Evolutionary conservation across 371 early-diverging fungal genomes (phyloP).

Genomic region (Mucor lusitanicus): DNA sequence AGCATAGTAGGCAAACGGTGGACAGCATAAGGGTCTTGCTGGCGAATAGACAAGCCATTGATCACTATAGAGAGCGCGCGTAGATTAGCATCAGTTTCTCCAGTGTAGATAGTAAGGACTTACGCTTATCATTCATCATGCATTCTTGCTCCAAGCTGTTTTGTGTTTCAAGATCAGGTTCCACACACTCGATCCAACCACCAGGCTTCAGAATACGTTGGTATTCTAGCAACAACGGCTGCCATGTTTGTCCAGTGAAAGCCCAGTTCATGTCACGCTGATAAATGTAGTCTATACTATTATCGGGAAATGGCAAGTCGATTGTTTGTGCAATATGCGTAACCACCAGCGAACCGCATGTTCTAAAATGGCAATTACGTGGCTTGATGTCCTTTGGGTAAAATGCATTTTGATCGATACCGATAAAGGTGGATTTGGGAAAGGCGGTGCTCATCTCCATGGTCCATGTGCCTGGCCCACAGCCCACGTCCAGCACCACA

Average conservation of each 20-base stretch:
- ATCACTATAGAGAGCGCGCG: slow-evolving; percentile 26
- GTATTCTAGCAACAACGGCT: slow-evolving; percentile 36
- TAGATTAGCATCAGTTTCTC: background rate
- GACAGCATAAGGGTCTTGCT: slow-evolving; percentile 51
- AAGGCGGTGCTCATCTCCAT: slow-evolving; percentile 51
- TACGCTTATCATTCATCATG: slow-evolving; percentile 44
- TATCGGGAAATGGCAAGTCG: slow-evolving; percentile 45
- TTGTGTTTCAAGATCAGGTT: slow-evolving; percentile 48
- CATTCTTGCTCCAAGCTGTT: slow-evolving; percentile 34
- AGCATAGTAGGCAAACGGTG: slow-evolving; percentile 48
- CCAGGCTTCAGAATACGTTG: slow-evolving; percentile 47
- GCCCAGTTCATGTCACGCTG: slow-evolving; percentile 49
- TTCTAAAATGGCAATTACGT: slow-evolving; percentile 45
- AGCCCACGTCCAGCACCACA: slow-evolving; percentile 47
- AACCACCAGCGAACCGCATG: slow-evolving; percentile 23
- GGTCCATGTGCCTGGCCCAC: slow-evolving; percentile 51
- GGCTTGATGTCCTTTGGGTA: slow-evolving; percentile 49
- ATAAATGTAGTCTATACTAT: slow-evolving; percentile 48
- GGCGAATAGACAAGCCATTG: slow-evolving; percentile 33
- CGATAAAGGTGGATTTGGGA: slow-evolving; percentile 44
- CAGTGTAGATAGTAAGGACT: background rate
- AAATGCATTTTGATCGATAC: slow-evolving; percentile 32
- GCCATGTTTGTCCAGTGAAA: slow-evolving; percentile 33
- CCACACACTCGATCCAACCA: slow-evolving; percentile 50
- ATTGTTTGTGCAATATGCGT: slow-evolving; percentile 3